A percentile compares a stretch with the other conserved stretches of the same genome.
phyloP scores from a whole-genome alignment of 139 green algal species.

The Tetratostichococcus sp. region DNA sequence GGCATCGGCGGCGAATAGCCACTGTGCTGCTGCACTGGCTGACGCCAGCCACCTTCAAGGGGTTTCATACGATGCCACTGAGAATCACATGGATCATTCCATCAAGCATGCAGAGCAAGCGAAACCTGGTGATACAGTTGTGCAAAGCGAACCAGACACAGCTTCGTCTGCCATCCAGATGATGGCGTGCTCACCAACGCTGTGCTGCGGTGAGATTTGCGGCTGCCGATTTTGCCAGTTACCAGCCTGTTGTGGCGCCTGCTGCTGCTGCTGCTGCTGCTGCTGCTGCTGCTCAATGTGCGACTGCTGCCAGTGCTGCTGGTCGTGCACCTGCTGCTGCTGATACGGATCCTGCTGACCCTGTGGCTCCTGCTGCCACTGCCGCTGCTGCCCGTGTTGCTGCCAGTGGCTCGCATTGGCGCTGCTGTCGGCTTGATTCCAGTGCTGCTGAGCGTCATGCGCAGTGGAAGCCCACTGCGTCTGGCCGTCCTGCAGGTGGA shows the following conservation, averaged over 20 bases:
- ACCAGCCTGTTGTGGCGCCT: not conserved
- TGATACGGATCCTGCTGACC: not conserved
- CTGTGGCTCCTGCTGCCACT: not conserved
- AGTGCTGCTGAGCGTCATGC: not conserved
- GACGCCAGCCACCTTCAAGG: not conserved
- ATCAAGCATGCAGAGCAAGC: too few species aligned
- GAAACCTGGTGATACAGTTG: too few species aligned
- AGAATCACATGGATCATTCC: too few species aligned
- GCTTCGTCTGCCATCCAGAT: too few species aligned
- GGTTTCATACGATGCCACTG: too few species aligned
- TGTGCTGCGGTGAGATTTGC: too few species aligned
- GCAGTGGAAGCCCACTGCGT: too few species aligned
- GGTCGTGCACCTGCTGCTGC: not conserved
- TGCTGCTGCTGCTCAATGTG: not conserved
- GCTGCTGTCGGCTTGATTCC: not conserved
- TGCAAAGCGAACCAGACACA: too few species aligned
- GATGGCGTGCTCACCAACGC: too few species aligned
- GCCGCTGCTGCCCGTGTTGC: not conserved
- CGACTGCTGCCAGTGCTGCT: not conserved
- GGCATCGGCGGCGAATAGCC: not conserved
- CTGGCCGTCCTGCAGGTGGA: too few species aligned
- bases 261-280: conserved; percentile 9
- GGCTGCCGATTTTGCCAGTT: too few species aligned
- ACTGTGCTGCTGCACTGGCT: not conserved
- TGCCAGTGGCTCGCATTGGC: not conserved